Evolutionary conservation across 140 eudicot species (phyloP), one percentile per base, ranked within the genome.

Genomic region (Flaveria floridana): DNA sequence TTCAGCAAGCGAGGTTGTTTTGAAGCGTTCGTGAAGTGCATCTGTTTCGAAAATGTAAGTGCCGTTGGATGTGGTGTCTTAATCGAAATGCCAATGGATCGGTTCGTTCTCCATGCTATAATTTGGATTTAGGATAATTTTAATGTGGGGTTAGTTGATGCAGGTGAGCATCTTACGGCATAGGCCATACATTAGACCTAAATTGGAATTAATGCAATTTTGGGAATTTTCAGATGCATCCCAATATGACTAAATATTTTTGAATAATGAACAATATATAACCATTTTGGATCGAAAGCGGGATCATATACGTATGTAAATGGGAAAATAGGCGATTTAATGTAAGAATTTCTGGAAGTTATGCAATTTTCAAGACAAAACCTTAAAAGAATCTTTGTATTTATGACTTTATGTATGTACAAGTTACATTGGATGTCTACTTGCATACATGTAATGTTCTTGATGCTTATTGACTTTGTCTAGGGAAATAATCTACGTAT

Each of bases 1-100:
- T 73, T 64, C 41, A 62, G 39, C 72, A 47, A 75, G 0, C 65
- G 20, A 61, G 65, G 55, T 23, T 62, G 65, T 23, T 78, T 37
- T 44, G 6, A 72, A 21, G 57, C 23, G 77, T 76, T 46, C 42
- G 57, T 73, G 26, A 75, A 75, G 14, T 65, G 72, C 68, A 39
- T 21, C 20, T 50, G 21, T 15, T 63, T 55, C 19, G 42, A 70
- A 70, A 52, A 78, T 78, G 82, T 78, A 78, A 78, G 77, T 61
- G 1, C 34, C 15, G 71, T 14, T 47, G 14, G 57, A 61, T 78
- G 46, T 26, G 23, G 13, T 46, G 55, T 68, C 37, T 30, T 30
- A 11, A 25, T 10, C 14, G 13, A 37, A 66, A 66, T 55, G 47
- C 23, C 47, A 52, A 53, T 39, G 47, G 41, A 46, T 56, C 34